phyloP scores from a whole-genome alignment of 2,329 filamentous ascomycete genomes.

The Aspergillus oerlinghausenensis region DNA sequence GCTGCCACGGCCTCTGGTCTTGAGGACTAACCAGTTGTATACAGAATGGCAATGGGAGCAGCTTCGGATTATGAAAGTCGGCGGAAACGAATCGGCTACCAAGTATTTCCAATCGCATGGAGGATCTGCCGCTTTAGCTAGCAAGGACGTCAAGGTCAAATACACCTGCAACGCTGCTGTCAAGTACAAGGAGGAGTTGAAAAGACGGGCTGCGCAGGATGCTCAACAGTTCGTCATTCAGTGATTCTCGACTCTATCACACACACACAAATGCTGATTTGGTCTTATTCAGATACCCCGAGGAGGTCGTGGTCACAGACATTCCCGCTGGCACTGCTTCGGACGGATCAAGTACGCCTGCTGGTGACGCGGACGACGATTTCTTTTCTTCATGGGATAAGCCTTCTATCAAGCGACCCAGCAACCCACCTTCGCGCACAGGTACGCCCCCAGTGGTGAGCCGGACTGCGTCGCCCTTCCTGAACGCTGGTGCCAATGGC shows the following conservation, averaged over 20 bases:
- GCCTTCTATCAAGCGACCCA: slow-evolving; percentile 91
- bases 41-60: slow-evolving; percentile 98
- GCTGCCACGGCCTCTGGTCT: slow-evolving; percentile 1
- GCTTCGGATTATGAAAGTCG: slow-evolving; percentile 94
- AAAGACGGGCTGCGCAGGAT: slow-evolving; percentile 76
- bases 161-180: slow-evolving; percentile 89
- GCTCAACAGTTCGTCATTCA: slow-evolving; percentile 67
- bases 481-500: slow-evolving; percentile 64
- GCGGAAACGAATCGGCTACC: slow-evolving; percentile 94
- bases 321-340: slow-evolving; percentile 53
- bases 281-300: slow-evolving; percentile 60
- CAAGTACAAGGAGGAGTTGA: slow-evolving; percentile 97
- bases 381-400: slow-evolving; percentile 99
- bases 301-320: slow-evolving; percentile 81
- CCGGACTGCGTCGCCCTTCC: slow-evolving; percentile 84
- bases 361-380: slow-evolving; percentile 78
- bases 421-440: slow-evolving; percentile 85
- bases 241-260: not conserved
- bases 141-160: slow-evolving; percentile 95
- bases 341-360: slow-evolving; percentile 69
- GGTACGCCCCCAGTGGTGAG: slow-evolving; percentile 77
- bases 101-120: slow-evolving; percentile 98
- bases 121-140: slow-evolving; percentile 85
- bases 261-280: slow-evolving; percentile 9
- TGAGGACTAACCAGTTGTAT: slow-evolving; percentile 17